Evolutionary conservation across 352 stramenopile genomes (phyloP).

Genomic region (Phytophthora cactorum): DNA sequence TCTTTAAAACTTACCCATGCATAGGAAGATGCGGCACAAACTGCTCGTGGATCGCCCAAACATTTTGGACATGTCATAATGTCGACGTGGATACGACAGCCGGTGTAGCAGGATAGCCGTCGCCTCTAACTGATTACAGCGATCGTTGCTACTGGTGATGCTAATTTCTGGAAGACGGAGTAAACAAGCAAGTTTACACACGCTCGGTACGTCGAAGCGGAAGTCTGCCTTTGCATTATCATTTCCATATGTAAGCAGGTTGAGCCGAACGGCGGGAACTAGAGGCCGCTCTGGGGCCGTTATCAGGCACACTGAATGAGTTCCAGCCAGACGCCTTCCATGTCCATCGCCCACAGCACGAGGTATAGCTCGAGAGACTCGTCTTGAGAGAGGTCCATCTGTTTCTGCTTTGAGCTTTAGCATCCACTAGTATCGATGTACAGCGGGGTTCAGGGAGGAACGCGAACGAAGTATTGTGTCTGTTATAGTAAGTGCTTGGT

Average conservation of each 20-base stretch:
- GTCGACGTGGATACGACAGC: conserved; percentile 2
- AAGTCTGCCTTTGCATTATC: not conserved
- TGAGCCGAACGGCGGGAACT: not conserved
- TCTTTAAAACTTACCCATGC: not conserved
- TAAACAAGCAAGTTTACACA: not conserved
- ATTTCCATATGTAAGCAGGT: not conserved
- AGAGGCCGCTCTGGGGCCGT: not conserved
- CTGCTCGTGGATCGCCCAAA: not conserved
- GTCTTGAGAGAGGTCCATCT: not conserved
- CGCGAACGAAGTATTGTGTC: not conserved
- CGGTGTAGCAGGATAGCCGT: not conserved
- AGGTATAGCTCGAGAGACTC: not conserved
- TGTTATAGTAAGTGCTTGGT: not conserved
- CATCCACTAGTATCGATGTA: not conserved
- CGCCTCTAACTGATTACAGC: not conserved
- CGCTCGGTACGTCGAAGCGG: not conserved
- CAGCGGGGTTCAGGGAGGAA: not conserved
- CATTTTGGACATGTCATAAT: not conserved
- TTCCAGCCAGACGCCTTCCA: not conserved
- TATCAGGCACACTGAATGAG: no score
- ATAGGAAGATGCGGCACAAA: conserved; percentile 5
- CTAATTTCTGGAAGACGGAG: not conserved
- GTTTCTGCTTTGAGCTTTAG: not conserved
- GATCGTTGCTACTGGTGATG: not conserved
- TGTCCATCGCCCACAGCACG: not conserved